Conservation (phyloP, 768 basidiomycete genomes). For the Macrocybe gigantea region DNA sequence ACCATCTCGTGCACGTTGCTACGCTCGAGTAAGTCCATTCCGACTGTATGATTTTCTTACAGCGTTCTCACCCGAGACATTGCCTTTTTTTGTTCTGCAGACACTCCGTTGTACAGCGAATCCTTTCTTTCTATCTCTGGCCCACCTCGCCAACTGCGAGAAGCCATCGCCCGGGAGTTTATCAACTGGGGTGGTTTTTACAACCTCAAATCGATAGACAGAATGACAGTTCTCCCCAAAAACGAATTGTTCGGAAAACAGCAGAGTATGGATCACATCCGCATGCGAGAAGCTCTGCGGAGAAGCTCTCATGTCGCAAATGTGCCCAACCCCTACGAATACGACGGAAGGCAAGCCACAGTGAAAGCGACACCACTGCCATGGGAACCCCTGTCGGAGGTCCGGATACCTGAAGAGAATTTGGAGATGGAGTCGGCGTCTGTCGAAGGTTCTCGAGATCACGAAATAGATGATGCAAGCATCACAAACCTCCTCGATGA, state of each 20-base stretch:
- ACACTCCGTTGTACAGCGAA: background rate
- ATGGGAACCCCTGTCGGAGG: conserved; percentile 11
- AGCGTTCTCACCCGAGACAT: too few relatives aligned
- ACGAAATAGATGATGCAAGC: too few relatives aligned
- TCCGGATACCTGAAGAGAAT: too few relatives aligned
- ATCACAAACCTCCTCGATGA: too few relatives aligned
- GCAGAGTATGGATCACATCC: conserved; percentile 16
- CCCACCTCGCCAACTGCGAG: background rate
- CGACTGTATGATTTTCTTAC: background rate
- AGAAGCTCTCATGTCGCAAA: conserved; percentile 11
- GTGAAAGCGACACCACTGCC: conserved; percentile 1
- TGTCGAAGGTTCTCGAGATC: too few relatives aligned
- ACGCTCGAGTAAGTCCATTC: conserved; percentile 10
- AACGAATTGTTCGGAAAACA: conserved; percentile 16
- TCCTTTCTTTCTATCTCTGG: background rate
- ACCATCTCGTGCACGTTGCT: conserved; percentile 15
- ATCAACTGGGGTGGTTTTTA: conserved; percentile 28
- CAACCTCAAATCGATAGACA: too few relatives aligned
- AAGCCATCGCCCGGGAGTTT: conserved; percentile 11
- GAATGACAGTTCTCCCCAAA: conserved; percentile 10
- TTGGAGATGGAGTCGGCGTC: too few relatives aligned
- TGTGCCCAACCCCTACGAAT: conserved; percentile 21
- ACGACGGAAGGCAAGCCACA: conserved; percentile 5
- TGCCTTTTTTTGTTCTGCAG: too few relatives aligned
- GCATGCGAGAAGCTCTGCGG: conserved; percentile 23